Evolutionary conservation across 306 rosid species (phyloP).

Genomic region (Morella rubra): DNA sequence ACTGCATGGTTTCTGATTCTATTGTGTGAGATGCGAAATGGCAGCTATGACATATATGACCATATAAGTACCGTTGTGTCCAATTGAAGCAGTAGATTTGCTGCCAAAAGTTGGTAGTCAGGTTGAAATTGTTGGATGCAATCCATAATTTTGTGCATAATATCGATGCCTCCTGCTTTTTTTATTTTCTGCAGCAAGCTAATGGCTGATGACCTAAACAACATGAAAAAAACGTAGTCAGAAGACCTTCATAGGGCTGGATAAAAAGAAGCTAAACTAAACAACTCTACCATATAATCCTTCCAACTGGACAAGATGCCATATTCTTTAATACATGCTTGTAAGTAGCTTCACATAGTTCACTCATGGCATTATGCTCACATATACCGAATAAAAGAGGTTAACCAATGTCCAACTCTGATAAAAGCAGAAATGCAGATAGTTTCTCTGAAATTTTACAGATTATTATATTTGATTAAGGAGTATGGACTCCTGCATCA

Average conservation of each 20-base stretch:
- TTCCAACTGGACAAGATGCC: not conserved
- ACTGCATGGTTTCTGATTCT: not conserved
- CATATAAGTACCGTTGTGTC: conserved; percentile 51
- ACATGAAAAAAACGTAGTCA: not conserved
- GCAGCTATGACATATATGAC: conserved; percentile 20
- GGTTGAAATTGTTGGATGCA: conserved; percentile 58
- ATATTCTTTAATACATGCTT: not conserved
- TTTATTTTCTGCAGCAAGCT: conserved; percentile 55
- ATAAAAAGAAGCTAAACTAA: conserved; percentile 14
- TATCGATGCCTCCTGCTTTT: conserved; percentile 49
- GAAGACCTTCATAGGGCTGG: conserved; percentile 26
- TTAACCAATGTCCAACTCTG: not conserved
- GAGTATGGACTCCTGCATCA: too few species aligned
- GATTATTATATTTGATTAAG: not conserved
- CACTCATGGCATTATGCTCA: not conserved
- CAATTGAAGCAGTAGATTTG: conserved; percentile 63
- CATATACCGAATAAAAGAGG: not conserved
- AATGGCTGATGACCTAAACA: conserved; percentile 61
- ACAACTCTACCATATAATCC: not conserved
- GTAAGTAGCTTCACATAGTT: not conserved
- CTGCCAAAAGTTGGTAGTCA: conserved; percentile 69
- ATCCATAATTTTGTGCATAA: conserved; percentile 53
- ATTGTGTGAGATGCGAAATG: not conserved
- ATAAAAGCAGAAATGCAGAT: not conserved
- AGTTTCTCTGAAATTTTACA: not conserved